Evolutionary conservation across 2,329 filamentous ascomycete species (phyloP).

Genomic region (Neoarthrinium moseri): DNA sequence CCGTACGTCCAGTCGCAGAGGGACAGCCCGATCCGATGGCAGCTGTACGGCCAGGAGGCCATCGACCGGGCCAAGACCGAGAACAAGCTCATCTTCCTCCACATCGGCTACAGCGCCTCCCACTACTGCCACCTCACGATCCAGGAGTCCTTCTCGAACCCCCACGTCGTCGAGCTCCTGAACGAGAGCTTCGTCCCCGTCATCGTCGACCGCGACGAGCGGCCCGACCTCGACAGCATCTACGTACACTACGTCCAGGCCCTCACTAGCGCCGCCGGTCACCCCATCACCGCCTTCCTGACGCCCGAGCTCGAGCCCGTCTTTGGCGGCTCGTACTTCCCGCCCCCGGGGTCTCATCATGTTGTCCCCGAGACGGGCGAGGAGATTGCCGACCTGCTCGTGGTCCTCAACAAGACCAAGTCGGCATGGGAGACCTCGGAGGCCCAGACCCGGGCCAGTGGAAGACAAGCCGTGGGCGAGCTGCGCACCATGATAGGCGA

Average conservation of each 20-base stretch:
- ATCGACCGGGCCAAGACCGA: slow-evolving; percentile 74
- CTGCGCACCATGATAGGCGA: slow-evolving; percentile 86
- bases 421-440: slow-evolving; percentile 81
- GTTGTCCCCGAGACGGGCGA: slow-evolving; percentile 44
- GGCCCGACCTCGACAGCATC: slow-evolving; percentile 89
- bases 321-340: slow-evolving; percentile 96
- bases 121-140: slow-evolving; percentile 93
- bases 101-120: slow-evolving; percentile 92
- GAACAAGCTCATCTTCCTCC: slow-evolving; percentile 88
- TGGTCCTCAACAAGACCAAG: slow-evolving; percentile 76
- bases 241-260: slow-evolving; percentile 99
- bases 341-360: slow-evolving; percentile 65
- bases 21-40: slow-evolving; percentile 86
- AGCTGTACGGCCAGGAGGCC: slow-evolving; percentile 77
- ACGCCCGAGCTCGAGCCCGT: slow-evolving; percentile 91
- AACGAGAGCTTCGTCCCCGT: slow-evolving; percentile 89
- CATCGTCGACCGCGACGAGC: slow-evolving; percentile 89
- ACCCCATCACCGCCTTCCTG: slow-evolving; percentile 95
- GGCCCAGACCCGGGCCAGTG: slow-evolving; percentile 77
- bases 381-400: slow-evolving; percentile 74
- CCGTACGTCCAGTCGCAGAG: slow-evolving; percentile 69
- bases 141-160: slow-evolving; percentile 84
- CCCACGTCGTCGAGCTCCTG: slow-evolving; percentile 75
- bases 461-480: slow-evolving; percentile 77
- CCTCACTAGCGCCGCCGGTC: slow-evolving; percentile 84